phyloP scores from a whole-genome alignment of 805 yeast genomes.

The Candida dajiaensis region DNA sequence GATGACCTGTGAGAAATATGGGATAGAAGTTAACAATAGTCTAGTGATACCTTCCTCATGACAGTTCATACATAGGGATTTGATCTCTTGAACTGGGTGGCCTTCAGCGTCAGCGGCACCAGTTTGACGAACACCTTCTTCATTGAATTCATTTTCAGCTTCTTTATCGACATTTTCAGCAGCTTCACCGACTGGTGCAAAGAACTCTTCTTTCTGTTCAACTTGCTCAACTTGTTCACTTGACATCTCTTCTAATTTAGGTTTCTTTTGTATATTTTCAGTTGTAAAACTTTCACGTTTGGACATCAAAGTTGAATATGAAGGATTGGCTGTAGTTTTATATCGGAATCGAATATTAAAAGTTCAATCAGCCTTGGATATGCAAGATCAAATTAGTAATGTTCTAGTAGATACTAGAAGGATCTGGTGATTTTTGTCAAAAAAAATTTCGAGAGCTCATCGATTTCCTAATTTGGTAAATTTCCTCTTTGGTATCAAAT shows the following conservation, averaged over 20 bases:
- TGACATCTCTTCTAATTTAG: conserved; percentile 9
- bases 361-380: neutral
- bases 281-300: neutral
- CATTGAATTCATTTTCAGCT: conserved; percentile 15
- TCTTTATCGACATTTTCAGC: conserved; percentile 41
- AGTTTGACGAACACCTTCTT: conserved; percentile 50
- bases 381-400: neutral
- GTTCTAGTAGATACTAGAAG: neutral
- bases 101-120: conserved; percentile 84
- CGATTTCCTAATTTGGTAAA: neutral
- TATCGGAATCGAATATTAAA: neutral
- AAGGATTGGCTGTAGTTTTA: neutral
- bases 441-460: neutral
- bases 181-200: conserved; percentile 55
- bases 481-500: neutral
- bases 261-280: conserved; percentile 7
- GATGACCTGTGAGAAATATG: conserved; percentile 85
- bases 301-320: neutral
- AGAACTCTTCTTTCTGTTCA: conserved; percentile 35
- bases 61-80: conserved; percentile 95
- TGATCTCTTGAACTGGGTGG: conserved; percentile 92
- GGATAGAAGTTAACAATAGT: conserved; percentile 80
- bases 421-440: neutral
- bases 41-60: conserved; percentile 80
- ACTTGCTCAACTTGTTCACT: conserved; percentile 16